Evolutionary conservation across 495 filamentous ascomycete genomes (phyloP), one percentile per base, ranked within the genome.

Genomic region (Jackrogersella minutella): DNA sequence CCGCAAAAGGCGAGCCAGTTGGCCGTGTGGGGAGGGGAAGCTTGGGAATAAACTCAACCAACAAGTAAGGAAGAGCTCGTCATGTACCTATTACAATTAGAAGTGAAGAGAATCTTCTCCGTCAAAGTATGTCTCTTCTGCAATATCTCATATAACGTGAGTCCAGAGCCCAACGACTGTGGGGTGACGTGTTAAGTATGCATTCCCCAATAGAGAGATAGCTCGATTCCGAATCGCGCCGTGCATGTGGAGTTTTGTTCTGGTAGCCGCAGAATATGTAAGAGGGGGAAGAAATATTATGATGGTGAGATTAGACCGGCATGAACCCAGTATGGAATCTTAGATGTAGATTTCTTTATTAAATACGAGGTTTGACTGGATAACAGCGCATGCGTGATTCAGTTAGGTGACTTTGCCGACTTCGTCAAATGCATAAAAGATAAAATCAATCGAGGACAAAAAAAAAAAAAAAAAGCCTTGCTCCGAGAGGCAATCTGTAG

Each of bases 141-240:
- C 24, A 34, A 65, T 46, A 44, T 61, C 56, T 68, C 71, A 73
- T 65, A 70, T 75, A 73, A 73, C 73, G 70, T 75, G 68, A 68
- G 61, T 64, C 57, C 31, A 62, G 62, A 65, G 68, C 63, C 66
- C 55, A 70, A 62, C 66, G 34, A 58, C 53, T 49, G 68, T 68
- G 68, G 68, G 68, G 63, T 69, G 69, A 69, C 61, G 66, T 69
- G 66, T 69, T 64, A 65, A 55, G 51, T 65, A 46, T 57, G 49
- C 56, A 69, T 69, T 54, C 66, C 66, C 66, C 51, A 65, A 61
- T 46, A 62, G 37, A 65, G 64, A 57, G 52, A 44, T 41, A 33
- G 26, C 21, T 62, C 36, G 57, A 52, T 61, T 46, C 56, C 66
- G 61, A 65, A 36, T 36, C 49, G 37, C 30, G 55, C 44, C 57